A percentile compares a stretch with the other conserved stretches of the same genome.
phyloP scores from a whole-genome alignment of 352 stramenopile species.

The Phytopythium aichiense region DNA sequence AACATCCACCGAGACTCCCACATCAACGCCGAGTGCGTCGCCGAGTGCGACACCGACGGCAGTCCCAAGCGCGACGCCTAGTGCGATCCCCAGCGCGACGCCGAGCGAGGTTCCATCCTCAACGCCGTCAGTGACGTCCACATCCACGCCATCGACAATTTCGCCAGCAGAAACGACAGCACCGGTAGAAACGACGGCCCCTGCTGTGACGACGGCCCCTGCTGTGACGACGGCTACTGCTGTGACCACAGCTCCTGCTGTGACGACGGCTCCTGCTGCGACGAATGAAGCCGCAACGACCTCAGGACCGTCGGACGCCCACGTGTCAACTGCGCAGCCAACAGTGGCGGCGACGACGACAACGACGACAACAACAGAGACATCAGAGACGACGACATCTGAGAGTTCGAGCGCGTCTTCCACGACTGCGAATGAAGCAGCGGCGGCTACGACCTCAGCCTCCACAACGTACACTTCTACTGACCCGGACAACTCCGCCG shows the following conservation, averaged over 20 bases:
- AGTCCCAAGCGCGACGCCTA: slow-evolving; percentile 3
- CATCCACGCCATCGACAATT: slow-evolving; percentile 10
- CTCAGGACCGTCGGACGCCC: not conserved
- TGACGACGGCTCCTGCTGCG: not conserved
- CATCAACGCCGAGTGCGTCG: slow-evolving; percentile 6
- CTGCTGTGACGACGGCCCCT: not conserved
- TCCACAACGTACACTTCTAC: not conserved
- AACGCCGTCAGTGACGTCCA: slow-evolving; percentile 6
- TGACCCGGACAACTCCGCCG: not conserved
- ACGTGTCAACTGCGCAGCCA: not conserved
- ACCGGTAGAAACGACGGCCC: slow-evolving; percentile 4
- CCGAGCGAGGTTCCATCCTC: slow-evolving; percentile 4
- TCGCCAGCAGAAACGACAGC: slow-evolving; percentile 4
- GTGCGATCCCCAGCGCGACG: not conserved
- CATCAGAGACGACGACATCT: not conserved
- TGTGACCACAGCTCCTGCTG: not conserved
- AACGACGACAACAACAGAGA: slow-evolving; percentile 2
- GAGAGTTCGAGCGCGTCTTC: not conserved
- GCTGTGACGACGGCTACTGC: not conserved
- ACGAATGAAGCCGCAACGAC: slow-evolving; percentile 1
- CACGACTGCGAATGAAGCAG: not conserved
- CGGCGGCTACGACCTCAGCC: not conserved
- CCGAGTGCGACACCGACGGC: slow-evolving; percentile 7
- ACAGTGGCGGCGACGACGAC: not conserved
- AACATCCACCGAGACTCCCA: not conserved